Base-by-base conservation (phyloP, 129 eudicot genomes). In the Tagetes patula region DNA sequence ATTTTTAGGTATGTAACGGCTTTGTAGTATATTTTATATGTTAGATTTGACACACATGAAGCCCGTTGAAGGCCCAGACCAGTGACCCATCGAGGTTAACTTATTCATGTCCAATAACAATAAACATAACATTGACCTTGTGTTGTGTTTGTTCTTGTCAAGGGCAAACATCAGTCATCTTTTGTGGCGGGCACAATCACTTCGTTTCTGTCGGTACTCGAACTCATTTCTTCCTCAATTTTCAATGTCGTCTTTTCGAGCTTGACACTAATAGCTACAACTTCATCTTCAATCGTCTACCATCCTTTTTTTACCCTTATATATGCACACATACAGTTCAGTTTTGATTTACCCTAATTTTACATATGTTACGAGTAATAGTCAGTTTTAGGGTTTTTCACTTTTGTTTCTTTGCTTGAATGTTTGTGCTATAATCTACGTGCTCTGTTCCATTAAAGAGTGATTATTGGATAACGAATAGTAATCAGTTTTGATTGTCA, bases 131-230 rank as follows among this genome's bases (percentile, higher is more conserved):
- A 77, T 68, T 69, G 81, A 77, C 75, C 75, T 20, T 20, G 27
- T 20, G 27, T 20, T 20, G 3, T 43, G 32, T 55, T 55, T 34
- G 42, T 65, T 66, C 30, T 53, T 37, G 45, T 14, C 0, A 68
- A 69, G 69, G 75, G 75, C 30, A 67, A 58, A 76, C 70, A 3
- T 36, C 80, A 76, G 27, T 20, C 46, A 4, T 20, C 43, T 53
- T 41, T 50, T 1, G 27, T 10, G 52, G 49, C 70, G 73, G 59
- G 59, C 60, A 37, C 37, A 53, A 56, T 3, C 73, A 65, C 59
- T 54, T 66, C 61, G 60, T 59, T 34, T 69, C 80, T 76, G 80
- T 46, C 80, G 62, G 39, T 76, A 43, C 13, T 76, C 69, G 74
- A 61, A 45, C 69, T 27, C 40, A 46, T 45, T 77, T 46, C 59